Evolutionary conservation across 495 filamentous ascomycete species (phyloP), one percentile per base, ranked within the genome.

Genomic region (Penicillium daleae): DNA sequence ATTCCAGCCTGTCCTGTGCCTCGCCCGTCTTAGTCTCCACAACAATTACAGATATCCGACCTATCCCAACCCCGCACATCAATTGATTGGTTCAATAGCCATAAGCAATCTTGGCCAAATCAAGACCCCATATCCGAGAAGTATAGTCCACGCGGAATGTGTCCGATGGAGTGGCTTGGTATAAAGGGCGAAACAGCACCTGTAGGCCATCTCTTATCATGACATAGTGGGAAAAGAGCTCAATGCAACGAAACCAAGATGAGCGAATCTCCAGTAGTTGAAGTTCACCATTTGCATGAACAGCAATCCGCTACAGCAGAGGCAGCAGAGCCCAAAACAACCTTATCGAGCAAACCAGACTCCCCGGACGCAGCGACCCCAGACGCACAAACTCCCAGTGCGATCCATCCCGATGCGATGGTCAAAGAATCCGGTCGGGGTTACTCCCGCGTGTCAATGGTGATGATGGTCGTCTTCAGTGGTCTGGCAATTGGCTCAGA

Each of bases 401-500:
- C 12, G 3, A 46, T 22, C 15, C 9, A 56, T 1, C 32, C 54
- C 13, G 31, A 67, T 62, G 62, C 40, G 32, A 24, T 19, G n/a
- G 32, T 39, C 17, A 6, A 51, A 42, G 54, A 13, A 33, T 27
- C 35, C 22, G 51, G 35, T 46, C 59, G 62, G 13, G 60, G 60
- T 2, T 66, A 72, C 24, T 68, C 70, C 3, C 63, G 57, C 6
- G 21, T 70, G 0, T 72, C 70, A 0, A 64, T 70, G 56, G 48
- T 72, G 2, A 65, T 62, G 63, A 73, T 73, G 70, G 57, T 73
- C 31, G 33, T 73, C 37, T 73, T 73, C 59, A 68, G 67, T 12
- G 70, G 70, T 19, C 55, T 73, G 1, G 70, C 70, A 4, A 73
- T 73, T 37, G 70, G 70, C 7, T 70, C 67, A 0, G 70, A 73